These are phyloP conservation scores for Metrosideros polymorpha DNA, from an alignment of 441 rosid species.

Conservation along the genomic window DNA sequence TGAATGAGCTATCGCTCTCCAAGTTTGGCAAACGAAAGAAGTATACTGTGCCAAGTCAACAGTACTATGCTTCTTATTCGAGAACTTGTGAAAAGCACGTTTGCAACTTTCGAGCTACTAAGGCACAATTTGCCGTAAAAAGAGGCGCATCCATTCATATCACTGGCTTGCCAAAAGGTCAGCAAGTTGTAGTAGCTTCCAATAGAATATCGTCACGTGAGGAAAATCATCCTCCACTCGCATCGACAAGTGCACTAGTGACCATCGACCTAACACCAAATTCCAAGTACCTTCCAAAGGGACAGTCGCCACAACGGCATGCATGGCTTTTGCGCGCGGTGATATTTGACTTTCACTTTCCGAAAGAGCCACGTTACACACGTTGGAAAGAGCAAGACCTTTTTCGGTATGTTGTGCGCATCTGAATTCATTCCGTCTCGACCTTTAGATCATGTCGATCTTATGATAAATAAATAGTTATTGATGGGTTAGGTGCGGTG, in stretches of 20 bases:
- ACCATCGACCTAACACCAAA: not conserved
- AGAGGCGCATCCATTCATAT: not conserved
- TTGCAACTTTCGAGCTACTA: not conserved
- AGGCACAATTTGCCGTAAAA: not conserved
- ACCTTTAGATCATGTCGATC: not conserved
- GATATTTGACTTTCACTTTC: not conserved
- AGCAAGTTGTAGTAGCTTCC: too few relatives aligned
- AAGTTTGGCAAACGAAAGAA: not conserved
- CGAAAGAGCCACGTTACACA: not conserved
- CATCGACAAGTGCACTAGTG: not conserved
- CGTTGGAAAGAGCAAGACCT: not conserved
- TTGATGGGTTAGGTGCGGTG: accelerated
- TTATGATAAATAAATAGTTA: accelerated
- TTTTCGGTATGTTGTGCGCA: not conserved
- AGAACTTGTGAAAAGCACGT: not conserved
- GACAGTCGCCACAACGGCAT: not conserved
- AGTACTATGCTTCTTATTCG: not conserved
- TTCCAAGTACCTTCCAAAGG: not conserved
- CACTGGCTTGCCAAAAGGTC: not conserved
- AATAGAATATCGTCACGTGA: not conserved
- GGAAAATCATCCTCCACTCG: not conserved
- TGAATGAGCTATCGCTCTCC: not conserved
- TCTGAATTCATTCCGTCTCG: not conserved
- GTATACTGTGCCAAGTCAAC: not conserved
- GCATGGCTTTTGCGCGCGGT: not conserved